These are phyloP conservation scores for Pulveroboletus ravenelii DNA, from an alignment of 768 basidiomycete species.

Conservation along the genomic window DNA sequence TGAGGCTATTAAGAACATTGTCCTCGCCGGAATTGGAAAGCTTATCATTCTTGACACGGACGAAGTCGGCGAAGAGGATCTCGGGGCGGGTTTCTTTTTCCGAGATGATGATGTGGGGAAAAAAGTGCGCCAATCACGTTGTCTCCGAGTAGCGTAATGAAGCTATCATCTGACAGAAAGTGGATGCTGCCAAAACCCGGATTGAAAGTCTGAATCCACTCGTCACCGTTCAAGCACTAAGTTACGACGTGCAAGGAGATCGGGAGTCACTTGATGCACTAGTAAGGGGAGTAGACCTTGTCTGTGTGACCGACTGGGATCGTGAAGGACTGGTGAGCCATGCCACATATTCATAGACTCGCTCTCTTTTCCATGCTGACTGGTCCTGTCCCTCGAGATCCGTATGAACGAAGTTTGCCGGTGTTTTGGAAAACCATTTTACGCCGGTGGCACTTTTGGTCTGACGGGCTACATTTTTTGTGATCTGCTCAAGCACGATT, in stretches of 20 bases:
- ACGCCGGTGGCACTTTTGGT: conserved; percentile 90
- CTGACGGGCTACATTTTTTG: conserved; percentile 92
- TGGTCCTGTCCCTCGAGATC: conserved; percentile 43
- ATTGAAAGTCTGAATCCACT: conserved; percentile 92
- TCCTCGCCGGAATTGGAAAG: conserved; percentile 91
- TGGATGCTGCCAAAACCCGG: conserved; percentile 77
- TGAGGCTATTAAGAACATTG: conserved; percentile 96
- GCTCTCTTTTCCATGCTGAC: conserved; percentile 6
- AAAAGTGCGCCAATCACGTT: conserved; percentile 48
- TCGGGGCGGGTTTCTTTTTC: conserved; percentile 91
- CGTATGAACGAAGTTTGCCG: conserved; percentile 78
- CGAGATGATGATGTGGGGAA: conserved; percentile 89
- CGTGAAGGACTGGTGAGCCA: conserved; percentile 63
- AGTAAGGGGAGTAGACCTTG: conserved; percentile 68
- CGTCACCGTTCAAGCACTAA: conserved; percentile 70
- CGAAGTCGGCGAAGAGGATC: conserved; percentile 75
- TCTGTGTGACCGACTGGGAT: conserved; percentile 81
- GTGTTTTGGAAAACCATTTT: conserved; percentile 70
- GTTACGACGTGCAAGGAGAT: conserved; percentile 45
- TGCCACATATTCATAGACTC: neutral
- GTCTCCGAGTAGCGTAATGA: conserved; percentile 30
- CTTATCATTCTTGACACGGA: conserved; percentile 79
- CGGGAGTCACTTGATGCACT: conserved; percentile 53
- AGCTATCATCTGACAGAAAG: conserved; percentile 50
- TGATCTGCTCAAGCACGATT: conserved; percentile 84